phyloP scores from a whole-genome alignment of 2,329 filamentous ascomycete genomes.

The Aureobasidium vineae region DNA sequence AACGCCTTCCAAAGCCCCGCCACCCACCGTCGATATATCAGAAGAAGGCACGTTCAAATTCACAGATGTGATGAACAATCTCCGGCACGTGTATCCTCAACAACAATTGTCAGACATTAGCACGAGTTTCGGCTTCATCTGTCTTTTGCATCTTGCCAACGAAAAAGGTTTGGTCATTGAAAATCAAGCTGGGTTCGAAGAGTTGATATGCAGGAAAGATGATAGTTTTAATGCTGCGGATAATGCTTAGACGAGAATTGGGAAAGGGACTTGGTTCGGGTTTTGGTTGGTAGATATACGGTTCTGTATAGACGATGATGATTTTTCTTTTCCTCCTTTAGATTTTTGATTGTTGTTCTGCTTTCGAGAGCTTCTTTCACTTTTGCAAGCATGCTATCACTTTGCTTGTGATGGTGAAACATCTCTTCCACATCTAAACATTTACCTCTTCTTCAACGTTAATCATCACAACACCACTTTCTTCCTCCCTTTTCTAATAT shows the following conservation, averaged over 20 bases:
- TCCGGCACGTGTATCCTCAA: conserved; percentile 83
- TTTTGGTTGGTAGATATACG: background rate
- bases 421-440: too few relatives aligned
- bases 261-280: background rate
- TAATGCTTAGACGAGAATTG: conserved; percentile 15
- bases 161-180: conserved; percentile 83
- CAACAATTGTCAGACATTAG: conserved; percentile 90
- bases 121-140: conserved; percentile 91
- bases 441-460: too few relatives aligned
- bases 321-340: too few relatives aligned
- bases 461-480: too few relatives aligned
- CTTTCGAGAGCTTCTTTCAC: background rate
- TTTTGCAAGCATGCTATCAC: background rate
- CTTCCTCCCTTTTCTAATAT: too few relatives aligned
- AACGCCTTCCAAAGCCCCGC: conserved; percentile 36
- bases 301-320: conserved; percentile 1
- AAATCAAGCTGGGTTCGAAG: conserved; percentile 54
- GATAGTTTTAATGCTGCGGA: conserved; percentile 42
- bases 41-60: conserved; percentile 68
- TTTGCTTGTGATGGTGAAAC: background rate
- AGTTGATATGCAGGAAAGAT: conserved; percentile 52
- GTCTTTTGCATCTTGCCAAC: conserved; percentile 84
- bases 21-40: conserved; percentile 40
- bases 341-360: too few relatives aligned
- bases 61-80: conserved; percentile 84